phyloP scores from a whole-genome alignment of 129 eudicot species.

The Flaveria bidentis region DNA sequence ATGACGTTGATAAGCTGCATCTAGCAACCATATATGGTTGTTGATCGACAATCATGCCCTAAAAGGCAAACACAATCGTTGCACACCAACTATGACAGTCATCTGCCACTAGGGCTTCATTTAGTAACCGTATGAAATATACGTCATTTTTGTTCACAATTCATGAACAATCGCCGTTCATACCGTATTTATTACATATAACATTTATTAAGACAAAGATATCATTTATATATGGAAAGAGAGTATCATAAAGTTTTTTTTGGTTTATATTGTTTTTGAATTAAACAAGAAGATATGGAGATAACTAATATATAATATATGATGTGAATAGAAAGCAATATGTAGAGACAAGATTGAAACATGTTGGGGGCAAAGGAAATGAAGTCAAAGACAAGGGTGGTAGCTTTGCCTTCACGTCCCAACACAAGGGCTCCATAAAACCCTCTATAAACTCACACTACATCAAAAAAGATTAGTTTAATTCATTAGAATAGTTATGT shows the following conservation, averaged over 20 bases:
- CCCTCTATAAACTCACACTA: constrained; percentile 9
- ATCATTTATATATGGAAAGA: neutral
- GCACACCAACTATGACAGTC: neutral
- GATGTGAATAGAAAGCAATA: constrained; percentile 30
- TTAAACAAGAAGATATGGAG: constrained; percentile 2
- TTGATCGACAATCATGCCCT: neutral
- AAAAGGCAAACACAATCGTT: neutral
- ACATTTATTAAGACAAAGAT: neutral
- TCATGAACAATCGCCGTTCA: no score
- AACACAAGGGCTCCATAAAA: constrained; percentile 41
- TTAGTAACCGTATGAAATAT: no score
- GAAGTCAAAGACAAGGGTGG: constrained; percentile 31
- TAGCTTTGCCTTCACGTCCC: constrained; percentile 32
- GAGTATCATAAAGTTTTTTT: constrained; percentile 16
- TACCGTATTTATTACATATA: neutral
- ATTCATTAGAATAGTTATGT: neutral
- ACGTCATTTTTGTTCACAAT: no score
- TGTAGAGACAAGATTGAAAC: constrained; percentile 30
- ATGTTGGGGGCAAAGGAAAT: constrained; percentile 35
- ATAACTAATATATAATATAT: constrained; percentile 11
- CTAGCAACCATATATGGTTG: neutral
- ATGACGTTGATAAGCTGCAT: no score
- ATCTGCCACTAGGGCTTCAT: no score
- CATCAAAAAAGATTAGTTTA: neutral
- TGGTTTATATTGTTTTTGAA: constrained; percentile 4